Conservation (phyloP, 495 filamentous ascomycete genomes). For the Articulospora tetracladia region DNA sequence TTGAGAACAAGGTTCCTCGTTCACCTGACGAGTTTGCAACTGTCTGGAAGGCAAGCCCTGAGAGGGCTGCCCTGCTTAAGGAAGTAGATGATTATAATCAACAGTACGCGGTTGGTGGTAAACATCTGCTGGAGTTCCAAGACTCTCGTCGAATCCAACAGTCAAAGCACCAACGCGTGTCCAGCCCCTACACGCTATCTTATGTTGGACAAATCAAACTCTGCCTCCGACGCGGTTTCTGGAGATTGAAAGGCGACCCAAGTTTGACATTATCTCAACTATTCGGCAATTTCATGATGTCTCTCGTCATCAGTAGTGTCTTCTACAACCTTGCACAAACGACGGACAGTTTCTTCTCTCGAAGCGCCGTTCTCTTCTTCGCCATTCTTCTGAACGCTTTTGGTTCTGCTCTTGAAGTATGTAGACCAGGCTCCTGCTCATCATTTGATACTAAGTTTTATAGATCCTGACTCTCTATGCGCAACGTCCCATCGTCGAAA, state of each 20-base stretch:
- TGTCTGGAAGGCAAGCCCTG: slow-evolving; percentile 51
- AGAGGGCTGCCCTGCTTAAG: slow-evolving; percentile 44
- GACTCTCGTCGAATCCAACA: slow-evolving; percentile 62
- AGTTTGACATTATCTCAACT: slow-evolving; percentile 65
- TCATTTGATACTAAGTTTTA: slow-evolving; percentile 32
- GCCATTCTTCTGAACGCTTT: slow-evolving; percentile 79
- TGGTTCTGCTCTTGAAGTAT: slow-evolving; percentile 72
- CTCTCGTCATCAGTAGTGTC: slow-evolving; percentile 72
- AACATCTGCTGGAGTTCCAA: slow-evolving; percentile 46
- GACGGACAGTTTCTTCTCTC: slow-evolving; percentile 65
- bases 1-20: slow-evolving; percentile 58
- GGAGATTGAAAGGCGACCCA: slow-evolving; percentile 65
- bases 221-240: slow-evolving; percentile 71
- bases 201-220: slow-evolving; percentile 64
- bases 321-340: slow-evolving; percentile 68
- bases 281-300: slow-evolving; percentile 67
- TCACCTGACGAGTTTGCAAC: slow-evolving; percentile 65
- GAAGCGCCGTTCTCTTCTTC: slow-evolving; percentile 60
- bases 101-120: slow-evolving; percentile 56
- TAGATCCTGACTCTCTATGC: slow-evolving; percentile 64
- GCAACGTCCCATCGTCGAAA: slow-evolving; percentile 68
- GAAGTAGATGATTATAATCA: slow-evolving; percentile 69
- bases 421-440: slow-evolving; percentile 68
- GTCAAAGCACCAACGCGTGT: slow-evolving; percentile 54
- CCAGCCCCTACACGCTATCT: slow-evolving; percentile 74